These are phyloP conservation scores for Elaeis guineensis DNA, from an alignment of 176 grass and related monocot genomes.

Conservation along the genomic window DNA sequence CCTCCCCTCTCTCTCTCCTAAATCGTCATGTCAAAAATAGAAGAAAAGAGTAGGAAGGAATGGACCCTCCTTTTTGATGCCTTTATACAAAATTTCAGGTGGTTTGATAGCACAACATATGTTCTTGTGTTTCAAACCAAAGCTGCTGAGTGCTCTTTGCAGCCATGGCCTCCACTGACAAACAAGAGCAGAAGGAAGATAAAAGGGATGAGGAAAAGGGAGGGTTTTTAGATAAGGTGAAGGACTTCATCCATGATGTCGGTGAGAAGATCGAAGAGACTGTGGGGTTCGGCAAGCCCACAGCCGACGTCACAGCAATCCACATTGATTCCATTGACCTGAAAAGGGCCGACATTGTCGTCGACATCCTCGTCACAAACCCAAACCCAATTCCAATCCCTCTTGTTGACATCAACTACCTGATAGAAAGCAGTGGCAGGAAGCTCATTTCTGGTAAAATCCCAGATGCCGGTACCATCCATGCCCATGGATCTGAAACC, in stretches of 20 bases:
- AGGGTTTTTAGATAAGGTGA: conserved; percentile 57
- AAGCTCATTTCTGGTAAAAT: conserved; percentile 60
- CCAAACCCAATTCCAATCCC: conserved; percentile 65
- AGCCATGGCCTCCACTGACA: conserved; percentile 29
- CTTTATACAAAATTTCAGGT: no score
- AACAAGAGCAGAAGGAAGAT: conserved; percentile 26
- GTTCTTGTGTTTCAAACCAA: no score
- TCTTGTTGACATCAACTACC: conserved; percentile 52
- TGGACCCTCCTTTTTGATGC: no score
- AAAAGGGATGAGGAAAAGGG: conserved; percentile 11
- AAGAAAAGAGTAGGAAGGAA: no score
- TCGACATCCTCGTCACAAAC: conserved; percentile 39
- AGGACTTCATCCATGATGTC: conserved; percentile 66
- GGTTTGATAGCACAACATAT: no score
- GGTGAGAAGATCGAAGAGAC: conserved; percentile 66
- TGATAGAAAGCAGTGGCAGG: conserved; percentile 52
- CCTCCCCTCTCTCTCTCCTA: no score
- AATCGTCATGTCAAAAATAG: no score
- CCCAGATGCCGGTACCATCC: conserved; percentile 67
- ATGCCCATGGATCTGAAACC: conserved; percentile 53
- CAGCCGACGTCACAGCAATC: conserved; percentile 31
- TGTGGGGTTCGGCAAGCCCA: conserved; percentile 51
- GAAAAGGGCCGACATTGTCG: conserved; percentile 47
- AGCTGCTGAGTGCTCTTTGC: no score
- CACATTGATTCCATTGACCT: conserved; percentile 56